phyloP scores from a whole-genome alignment of 1,284 basidiomycete genomes.

The Ustilago esculenta region DNA sequence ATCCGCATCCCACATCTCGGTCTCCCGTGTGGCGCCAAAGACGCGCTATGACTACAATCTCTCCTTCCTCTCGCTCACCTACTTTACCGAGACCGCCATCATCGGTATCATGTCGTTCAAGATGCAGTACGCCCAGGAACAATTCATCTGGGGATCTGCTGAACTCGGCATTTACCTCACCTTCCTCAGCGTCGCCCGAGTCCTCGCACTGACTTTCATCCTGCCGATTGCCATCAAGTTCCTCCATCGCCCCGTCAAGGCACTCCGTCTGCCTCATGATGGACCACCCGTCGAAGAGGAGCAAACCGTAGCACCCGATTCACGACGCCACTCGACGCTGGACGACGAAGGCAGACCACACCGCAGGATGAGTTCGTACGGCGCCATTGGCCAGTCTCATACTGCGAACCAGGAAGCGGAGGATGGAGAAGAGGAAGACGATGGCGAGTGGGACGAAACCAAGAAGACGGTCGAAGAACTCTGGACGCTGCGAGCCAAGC shows the following conservation, averaged over 20 bases:
- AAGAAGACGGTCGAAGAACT: slow-evolving; percentile 55
- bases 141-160: slow-evolving; percentile 60
- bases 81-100: slow-evolving; percentile 55
- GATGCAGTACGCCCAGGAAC: slow-evolving; percentile 60
- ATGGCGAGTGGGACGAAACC: slow-evolving; percentile 35
- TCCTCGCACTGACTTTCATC: slow-evolving; percentile 55
- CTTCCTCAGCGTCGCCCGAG: slow-evolving; percentile 54
- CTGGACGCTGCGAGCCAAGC: slow-evolving; percentile 60
- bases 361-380: slow-evolving; percentile 19
- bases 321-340: slow-evolving; percentile 30
- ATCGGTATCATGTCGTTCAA: slow-evolving; percentile 62
- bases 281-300: slow-evolving; percentile 33
- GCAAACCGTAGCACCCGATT: slow-evolving; percentile 22
- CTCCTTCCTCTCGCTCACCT: slow-evolving; percentile 57
- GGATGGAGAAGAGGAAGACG: slow-evolving; percentile 6
- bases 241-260: slow-evolving; percentile 54
- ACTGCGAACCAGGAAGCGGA: neutral
- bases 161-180: slow-evolving; percentile 62
- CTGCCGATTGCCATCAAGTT: slow-evolving; percentile 60
- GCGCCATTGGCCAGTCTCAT: slow-evolving; percentile 11
- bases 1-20: slow-evolving; percentile 56
- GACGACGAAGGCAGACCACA: slow-evolving; percentile 41
- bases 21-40: slow-evolving; percentile 42
- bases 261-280: slow-evolving; percentile 44
- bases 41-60: slow-evolving; percentile 59